Percentiles rank a stretch among this genome's conserved stretches.
Evolutionary conservation across 169 alveolate genomes (phyloP).

Genomic region (Eimeria tenella): DNA sequence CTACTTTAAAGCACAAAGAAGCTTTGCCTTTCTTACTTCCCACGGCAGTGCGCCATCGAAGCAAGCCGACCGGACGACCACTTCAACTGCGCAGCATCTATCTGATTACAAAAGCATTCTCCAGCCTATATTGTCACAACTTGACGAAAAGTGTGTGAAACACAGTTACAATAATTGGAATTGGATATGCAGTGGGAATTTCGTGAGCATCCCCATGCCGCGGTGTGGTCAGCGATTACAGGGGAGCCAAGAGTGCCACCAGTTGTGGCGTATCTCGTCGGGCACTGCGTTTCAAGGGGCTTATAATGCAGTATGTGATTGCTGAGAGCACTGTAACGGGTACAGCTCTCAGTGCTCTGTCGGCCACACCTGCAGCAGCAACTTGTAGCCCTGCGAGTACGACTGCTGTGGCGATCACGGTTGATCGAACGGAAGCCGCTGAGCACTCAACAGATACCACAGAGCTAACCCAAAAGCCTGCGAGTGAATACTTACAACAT

Average conservation of each 20-base stretch:
- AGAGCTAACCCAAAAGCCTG: not conserved
- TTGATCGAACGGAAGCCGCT: not conserved
- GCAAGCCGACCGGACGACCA: too few relatives aligned
- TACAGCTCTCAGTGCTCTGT: not conserved
- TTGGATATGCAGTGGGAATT: too few relatives aligned
- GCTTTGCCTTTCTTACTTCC: too few relatives aligned
- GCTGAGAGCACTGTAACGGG: not conserved
- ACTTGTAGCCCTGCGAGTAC: not conserved
- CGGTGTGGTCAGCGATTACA: too few relatives aligned
- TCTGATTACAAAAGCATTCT: too few relatives aligned
- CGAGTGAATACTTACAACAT: not conserved
- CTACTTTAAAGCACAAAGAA: too few relatives aligned
- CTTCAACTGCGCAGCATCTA: too few relatives aligned
- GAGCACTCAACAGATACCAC: not conserved
- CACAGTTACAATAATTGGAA: too few relatives aligned
- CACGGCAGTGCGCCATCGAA: too few relatives aligned
- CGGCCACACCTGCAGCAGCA: not conserved
- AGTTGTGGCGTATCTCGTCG: not conserved
- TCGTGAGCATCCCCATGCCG: too few relatives aligned
- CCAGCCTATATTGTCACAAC: too few relatives aligned
- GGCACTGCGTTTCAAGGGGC: not conserved
- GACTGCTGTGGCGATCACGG: not conserved
- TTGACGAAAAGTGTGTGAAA: too few relatives aligned
- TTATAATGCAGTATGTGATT: constrained; percentile 26
- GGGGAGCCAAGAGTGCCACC: not conserved